These are phyloP conservation scores for Linum usitatissimum DNA, from an alignment of 345 rosid species.

Conservation along the genomic window DNA sequence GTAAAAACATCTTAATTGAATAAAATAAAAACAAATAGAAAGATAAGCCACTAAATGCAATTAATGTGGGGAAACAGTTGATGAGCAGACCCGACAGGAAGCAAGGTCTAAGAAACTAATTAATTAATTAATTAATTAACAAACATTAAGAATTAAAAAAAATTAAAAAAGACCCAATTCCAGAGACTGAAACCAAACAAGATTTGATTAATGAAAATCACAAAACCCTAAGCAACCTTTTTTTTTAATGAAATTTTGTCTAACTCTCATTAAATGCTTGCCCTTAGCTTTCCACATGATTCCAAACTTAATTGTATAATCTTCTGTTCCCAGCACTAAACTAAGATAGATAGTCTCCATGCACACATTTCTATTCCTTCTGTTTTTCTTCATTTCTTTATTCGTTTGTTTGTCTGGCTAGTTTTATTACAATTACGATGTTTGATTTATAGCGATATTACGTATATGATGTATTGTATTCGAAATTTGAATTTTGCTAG, in stretches of 20 bases:
- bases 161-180: too few species aligned
- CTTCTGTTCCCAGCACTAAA: conserved; percentile 31
- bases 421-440: too few species aligned
- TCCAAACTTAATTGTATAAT: conserved; percentile 37
- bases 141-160: too few species aligned
- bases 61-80: conserved; percentile 13
- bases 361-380: neutral
- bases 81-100: conserved; percentile 43
- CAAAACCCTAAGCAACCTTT: conserved; percentile 30
- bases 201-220: conserved; percentile 1
- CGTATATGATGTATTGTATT: too few species aligned
- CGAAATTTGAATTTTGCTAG: too few species aligned
- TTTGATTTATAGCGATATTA: too few species aligned
- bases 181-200: too few species aligned
- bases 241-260: conserved; percentile 13
- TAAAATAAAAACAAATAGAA: neutral
- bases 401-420: too few species aligned
- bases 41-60: conserved; percentile 10
- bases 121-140: conserved; percentile 8
- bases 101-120: conserved; percentile 20
- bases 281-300: conserved; percentile 32
- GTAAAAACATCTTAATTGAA: too few species aligned
- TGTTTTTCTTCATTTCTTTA: neutral
- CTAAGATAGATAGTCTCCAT: conserved; percentile 6
- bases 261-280: conserved; percentile 42